Evolutionary conservation across 495 filamentous ascomycete genomes (phyloP).

Genomic region (Venustampulla echinocandica): DNA sequence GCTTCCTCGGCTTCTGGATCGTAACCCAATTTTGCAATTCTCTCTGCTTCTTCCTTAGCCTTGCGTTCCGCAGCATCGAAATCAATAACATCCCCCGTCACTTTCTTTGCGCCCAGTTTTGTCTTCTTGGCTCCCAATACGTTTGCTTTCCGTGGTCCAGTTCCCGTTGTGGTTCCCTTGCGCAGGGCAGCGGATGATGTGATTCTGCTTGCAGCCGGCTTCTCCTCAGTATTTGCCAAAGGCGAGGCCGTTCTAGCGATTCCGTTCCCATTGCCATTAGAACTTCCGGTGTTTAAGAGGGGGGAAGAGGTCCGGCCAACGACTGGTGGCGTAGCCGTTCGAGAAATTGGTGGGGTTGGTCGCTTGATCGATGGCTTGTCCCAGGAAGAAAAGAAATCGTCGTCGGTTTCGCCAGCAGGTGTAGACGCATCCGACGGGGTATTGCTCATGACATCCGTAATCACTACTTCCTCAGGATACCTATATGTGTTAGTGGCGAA

Average conservation of each 20-base stretch:
- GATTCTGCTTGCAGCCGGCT: slow-evolving; percentile 58
- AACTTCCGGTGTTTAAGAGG: slow-evolving; percentile 63
- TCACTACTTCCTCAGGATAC: slow-evolving; percentile 76
- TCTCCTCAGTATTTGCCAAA: slow-evolving; percentile 50
- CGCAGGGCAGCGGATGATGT: slow-evolving; percentile 67
- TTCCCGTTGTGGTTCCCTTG: slow-evolving; percentile 48
- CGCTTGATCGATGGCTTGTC: slow-evolving; percentile 97
- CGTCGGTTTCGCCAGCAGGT: slow-evolving; percentile 66
- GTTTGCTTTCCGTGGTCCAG: slow-evolving; percentile 65
- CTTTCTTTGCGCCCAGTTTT: slow-evolving; percentile 89
- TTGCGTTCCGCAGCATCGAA: slow-evolving; percentile 96
- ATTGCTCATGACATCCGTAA: slow-evolving; percentile 56
- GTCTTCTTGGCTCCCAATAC: slow-evolving; percentile 83
- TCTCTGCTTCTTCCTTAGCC: slow-evolving; percentile 93
- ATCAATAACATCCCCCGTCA: slow-evolving; percentile 69
- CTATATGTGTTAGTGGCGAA: slow-evolving; percentile 33
- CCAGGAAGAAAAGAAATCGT: slow-evolving; percentile 98
- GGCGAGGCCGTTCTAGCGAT: slow-evolving; percentile 71
- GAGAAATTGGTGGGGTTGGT: slow-evolving; percentile 86
- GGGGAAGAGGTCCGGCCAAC: slow-evolving; percentile 79
- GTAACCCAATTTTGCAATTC: slow-evolving; percentile 96
- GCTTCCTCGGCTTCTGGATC: slow-evolving; percentile 81
- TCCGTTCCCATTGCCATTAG: slow-evolving; percentile 39
- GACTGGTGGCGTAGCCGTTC: slow-evolving; percentile 80
- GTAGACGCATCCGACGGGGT: slow-evolving; percentile 57